Percentiles rank a stretch among this genome's conserved stretches.
phyloP scores from a whole-genome alignment of 164 flowering plant genomes.

The Stephania yunnanensis region DNA sequence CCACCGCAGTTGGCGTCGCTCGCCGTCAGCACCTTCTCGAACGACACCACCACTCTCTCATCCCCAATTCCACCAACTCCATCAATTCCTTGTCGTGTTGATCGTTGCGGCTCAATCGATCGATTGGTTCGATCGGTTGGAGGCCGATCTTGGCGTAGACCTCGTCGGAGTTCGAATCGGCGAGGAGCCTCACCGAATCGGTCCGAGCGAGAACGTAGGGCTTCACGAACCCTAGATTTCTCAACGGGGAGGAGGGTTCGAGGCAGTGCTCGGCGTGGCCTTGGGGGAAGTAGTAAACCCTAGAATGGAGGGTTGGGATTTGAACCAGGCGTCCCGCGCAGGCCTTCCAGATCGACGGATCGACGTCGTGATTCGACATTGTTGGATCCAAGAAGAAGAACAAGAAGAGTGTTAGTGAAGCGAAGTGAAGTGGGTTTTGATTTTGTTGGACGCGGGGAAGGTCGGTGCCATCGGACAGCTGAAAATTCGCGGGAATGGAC shows the following conservation, averaged over 20 bases:
- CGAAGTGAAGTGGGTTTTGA: too few species aligned
- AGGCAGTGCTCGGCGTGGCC: constrained; percentile 62
- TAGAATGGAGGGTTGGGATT: constrained; percentile 39
- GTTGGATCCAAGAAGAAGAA: too few species aligned
- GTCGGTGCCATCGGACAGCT: too few species aligned
- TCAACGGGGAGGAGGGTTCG: constrained; percentile 9
- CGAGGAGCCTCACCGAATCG: constrained; percentile 30
- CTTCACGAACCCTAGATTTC: constrained; percentile 13
- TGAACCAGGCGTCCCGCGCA: constrained; percentile 48
- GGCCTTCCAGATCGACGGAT: constrained; percentile 56
- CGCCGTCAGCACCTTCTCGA: constrained; percentile 56
- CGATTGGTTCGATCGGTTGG: background rate
- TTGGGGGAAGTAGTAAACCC: constrained; percentile 78
- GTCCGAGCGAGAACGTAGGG: constrained; percentile 36
- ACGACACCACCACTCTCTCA: constrained; percentile 26
- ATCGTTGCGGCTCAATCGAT: too few species aligned
- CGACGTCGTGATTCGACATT: constrained; percentile 15
- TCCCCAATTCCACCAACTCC: background rate
- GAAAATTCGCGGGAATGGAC: too few species aligned
- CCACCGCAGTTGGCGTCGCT: constrained; percentile 91
- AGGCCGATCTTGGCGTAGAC: constrained; percentile 36
- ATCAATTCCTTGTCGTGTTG: background rate
- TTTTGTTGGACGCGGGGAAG: too few species aligned
- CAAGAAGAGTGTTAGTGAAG: background rate
- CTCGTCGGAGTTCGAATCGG: constrained; percentile 43